Percentiles rank a stretch among this genome's conserved stretches.
These are phyloP conservation scores for Paracoccidioides brasiliensis DNA, from an alignment of 2,329 filamentous ascomycete genomes.

Conservation along the genomic window DNA sequence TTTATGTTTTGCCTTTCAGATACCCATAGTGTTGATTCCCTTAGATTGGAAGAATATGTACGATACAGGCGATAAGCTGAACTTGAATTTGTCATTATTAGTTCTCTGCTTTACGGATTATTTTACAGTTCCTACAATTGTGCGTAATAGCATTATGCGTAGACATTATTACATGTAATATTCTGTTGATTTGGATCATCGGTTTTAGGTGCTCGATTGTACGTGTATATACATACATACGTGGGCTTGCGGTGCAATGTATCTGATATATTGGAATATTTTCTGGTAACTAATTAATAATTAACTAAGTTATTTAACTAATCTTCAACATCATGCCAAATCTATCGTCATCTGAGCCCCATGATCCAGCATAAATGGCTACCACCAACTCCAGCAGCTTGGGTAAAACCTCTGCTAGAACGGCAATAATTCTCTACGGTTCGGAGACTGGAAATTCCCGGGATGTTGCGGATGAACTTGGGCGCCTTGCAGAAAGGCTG, in stretches of 20 bases:
- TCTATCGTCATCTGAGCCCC: neutral
- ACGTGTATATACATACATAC: no score
- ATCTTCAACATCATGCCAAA: neutral
- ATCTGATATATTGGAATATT: no score
- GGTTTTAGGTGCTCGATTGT: no score
- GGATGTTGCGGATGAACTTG: constrained; percentile 78
- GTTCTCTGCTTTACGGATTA: no score
- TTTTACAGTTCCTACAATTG: no score
- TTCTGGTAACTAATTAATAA: no score
- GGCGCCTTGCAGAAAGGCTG: constrained; percentile 58
- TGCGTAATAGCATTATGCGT: no score
- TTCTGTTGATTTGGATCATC: no score
- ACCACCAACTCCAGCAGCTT: constrained; percentile 1
- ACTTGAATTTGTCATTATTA: no score
- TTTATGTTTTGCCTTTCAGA: neutral
- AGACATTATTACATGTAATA: no score
- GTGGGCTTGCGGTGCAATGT: no score
- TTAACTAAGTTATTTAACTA: neutral
- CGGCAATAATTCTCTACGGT: constrained; percentile 68
- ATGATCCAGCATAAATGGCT: constrained; percentile 3
- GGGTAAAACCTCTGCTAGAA: constrained; percentile 4
- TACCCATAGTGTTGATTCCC: constrained; percentile 2
- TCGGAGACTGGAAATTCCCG: constrained; percentile 92
- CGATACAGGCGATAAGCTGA: no score
- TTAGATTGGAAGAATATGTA: neutral